Percentiles rank a stretch among this genome's conserved stretches.
Evolutionary conservation across 768 basidiomycete genomes (phyloP).

Genomic region (Calocybe cyanea): DNA sequence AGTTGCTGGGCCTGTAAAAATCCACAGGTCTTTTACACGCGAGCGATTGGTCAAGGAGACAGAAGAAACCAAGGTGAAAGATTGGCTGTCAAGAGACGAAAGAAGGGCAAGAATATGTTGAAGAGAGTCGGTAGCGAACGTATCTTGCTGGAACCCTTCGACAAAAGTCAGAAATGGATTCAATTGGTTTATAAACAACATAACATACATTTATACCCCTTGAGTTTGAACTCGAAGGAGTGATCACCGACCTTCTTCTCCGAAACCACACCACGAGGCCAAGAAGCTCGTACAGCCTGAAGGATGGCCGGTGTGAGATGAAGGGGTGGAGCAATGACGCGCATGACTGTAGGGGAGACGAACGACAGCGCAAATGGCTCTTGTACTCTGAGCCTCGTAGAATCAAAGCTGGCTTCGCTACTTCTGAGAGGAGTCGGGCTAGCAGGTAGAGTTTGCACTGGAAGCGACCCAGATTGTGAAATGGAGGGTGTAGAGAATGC

Average conservation of each 20-base stretch:
- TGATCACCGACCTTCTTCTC: conserved; percentile 73
- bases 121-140: conserved; percentile 70
- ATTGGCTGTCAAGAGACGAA: conserved; percentile 61
- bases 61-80: conserved; percentile 66
- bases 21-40: conserved; percentile 73
- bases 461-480: conserved; percentile 23
- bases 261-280: conserved; percentile 76
- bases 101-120: conserved; percentile 67
- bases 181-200: conserved; percentile 16
- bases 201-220: conserved; percentile 69
- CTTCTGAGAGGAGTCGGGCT: conserved; percentile 33
- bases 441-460: conserved; percentile 31
- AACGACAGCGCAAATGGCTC: conserved; percentile 74
- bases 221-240: conserved; percentile 77
- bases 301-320: conserved; percentile 75
- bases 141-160: conserved; percentile 74
- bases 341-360: conserved; percentile 59
- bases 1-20: conserved; percentile 58
- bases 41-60: conserved; percentile 70
- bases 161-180: neutral
- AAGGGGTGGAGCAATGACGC: conserved; percentile 75
- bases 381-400: conserved; percentile 32
- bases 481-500: conserved; percentile 57
- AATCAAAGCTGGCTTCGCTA: conserved; percentile 32
- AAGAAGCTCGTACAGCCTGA: conserved; percentile 72